phyloP scores from a whole-genome alignment of 805 yeast species.

The Saccharomycopsis fermentans region DNA sequence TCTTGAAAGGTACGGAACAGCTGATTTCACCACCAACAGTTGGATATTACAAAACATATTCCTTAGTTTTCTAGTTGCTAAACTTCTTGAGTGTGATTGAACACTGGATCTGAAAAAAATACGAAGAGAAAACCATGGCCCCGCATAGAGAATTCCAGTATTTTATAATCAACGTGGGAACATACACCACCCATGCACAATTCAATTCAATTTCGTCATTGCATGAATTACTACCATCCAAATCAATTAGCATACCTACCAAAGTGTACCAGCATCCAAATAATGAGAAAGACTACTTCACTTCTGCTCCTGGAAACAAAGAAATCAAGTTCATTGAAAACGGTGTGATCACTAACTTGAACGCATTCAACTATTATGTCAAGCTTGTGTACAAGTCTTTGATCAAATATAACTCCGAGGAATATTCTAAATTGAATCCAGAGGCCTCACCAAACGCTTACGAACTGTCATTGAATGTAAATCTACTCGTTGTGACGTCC shows the following conservation, averaged over 20 bases:
- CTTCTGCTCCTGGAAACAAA: conserved; percentile 24
- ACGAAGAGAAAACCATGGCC: conserved; percentile 7
- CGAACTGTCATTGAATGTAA: conserved; percentile 38
- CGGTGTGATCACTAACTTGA: conserved; percentile 56
- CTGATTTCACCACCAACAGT: no score
- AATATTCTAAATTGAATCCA: conserved; percentile 14
- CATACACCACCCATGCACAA: conserved; percentile 61
- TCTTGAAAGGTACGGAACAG: no score
- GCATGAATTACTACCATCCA: conserved; percentile 62
- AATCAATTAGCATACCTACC: conserved; percentile 70
- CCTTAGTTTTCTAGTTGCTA: no score
- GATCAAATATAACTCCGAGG: conserved; percentile 24
- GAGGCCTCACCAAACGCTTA: conserved; percentile 18
- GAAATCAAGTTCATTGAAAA: conserved; percentile 53
- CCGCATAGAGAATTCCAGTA: conserved; percentile 18
- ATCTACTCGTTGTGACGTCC: conserved; percentile 59
- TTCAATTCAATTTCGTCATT: conserved; percentile 43
- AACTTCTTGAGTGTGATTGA: no score
- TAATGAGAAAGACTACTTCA: conserved; percentile 25
- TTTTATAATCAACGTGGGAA: conserved; percentile 68
- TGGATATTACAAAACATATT: no score
- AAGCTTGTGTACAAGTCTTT: conserved; percentile 41
- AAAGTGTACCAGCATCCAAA: conserved; percentile 45
- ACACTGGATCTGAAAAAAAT: no score
- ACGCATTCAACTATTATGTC: conserved; percentile 56